Evolutionary conservation across 441 rosid species (phyloP).

Genomic region (Melastoma candidum): DNA sequence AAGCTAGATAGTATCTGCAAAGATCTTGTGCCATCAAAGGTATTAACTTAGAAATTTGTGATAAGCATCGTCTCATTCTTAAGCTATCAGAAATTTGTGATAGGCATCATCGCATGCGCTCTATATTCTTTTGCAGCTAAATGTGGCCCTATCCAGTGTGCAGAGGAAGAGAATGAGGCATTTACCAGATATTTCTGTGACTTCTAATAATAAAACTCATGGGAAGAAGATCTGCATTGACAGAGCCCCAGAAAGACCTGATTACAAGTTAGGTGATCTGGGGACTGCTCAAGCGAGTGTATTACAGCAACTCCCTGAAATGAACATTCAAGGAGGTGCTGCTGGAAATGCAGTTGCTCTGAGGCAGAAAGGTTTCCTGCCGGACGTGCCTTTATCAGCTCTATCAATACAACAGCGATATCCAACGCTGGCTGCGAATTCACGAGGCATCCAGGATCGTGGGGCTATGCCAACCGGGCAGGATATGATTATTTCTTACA

Average conservation of each 20-base stretch:
- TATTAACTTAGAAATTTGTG: conserved; percentile 12
- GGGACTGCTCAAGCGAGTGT: conserved; percentile 40
- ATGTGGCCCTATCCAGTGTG: conserved; percentile 47
- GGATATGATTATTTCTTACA: conserved; percentile 54
- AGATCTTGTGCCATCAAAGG: conserved; percentile 46
- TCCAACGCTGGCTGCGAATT: conserved; percentile 34
- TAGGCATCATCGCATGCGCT: conserved; percentile 9
- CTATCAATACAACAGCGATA: conserved; percentile 52
- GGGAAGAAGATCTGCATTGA: conserved; percentile 80
- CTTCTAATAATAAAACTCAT: conserved; percentile 49
- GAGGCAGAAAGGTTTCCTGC: conserved; percentile 42
- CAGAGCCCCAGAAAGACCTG: conserved; percentile 61
- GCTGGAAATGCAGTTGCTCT: conserved; percentile 32
- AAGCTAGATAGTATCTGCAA: conserved; percentile 72
- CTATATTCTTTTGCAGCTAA: conserved; percentile 47
- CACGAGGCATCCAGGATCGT: conserved; percentile 58
- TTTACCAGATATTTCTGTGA: conserved; percentile 50
- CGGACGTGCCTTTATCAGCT: conserved; percentile 44
- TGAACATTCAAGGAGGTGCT: conserved; percentile 43
- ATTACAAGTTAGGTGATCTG: conserved; percentile 34
- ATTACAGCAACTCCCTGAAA: conserved; percentile 49
- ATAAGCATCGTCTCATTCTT: too few species aligned
- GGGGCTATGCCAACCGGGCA: conserved; percentile 58
- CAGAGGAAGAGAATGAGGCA: conserved; percentile 69
- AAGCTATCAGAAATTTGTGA: too few species aligned